Conservation (phyloP, 441 rosid genomes). For the Metrosideros polymorpha region DNA sequence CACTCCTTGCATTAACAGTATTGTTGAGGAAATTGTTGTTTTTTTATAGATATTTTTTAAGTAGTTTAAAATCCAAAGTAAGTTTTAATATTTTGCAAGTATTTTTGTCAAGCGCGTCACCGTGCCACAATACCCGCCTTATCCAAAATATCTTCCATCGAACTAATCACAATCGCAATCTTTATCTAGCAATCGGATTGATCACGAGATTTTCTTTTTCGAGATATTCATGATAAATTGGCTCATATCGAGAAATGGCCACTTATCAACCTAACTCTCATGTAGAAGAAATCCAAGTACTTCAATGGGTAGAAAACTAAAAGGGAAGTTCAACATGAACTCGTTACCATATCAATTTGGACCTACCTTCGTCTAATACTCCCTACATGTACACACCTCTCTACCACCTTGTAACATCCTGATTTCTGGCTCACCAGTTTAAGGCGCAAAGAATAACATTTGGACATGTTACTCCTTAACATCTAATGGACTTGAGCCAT, state of each 20-base stretch:
- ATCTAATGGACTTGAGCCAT: too few relatives aligned
- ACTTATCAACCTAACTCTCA: not conserved
- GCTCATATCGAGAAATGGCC: not conserved
- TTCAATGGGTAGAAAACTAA: not conserved
- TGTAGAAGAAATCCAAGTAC: not conserved
- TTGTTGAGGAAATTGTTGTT: not conserved
- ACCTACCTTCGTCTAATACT: too few relatives aligned
- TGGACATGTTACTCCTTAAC: too few relatives aligned
- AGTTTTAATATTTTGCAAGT: not conserved
- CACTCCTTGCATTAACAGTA: accelerated
- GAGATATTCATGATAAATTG: not conserved
- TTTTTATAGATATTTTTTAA: not conserved
- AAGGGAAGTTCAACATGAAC: not conserved
- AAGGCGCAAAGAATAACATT: too few relatives aligned
- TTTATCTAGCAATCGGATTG: not conserved
- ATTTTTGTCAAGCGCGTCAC: not conserved
- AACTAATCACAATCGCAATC: not conserved
- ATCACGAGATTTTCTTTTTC: not conserved
- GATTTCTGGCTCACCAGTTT: too few relatives aligned
- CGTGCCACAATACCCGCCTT: too few relatives aligned
- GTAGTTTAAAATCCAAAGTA: not conserved
- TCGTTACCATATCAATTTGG: too few relatives aligned
- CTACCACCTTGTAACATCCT: too few relatives aligned
- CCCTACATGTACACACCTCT: too few relatives aligned
- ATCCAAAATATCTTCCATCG: not conserved